phyloP scores from a whole-genome alignment of 352 stramenopile species.

The Globisporangium heterothallicum region DNA sequence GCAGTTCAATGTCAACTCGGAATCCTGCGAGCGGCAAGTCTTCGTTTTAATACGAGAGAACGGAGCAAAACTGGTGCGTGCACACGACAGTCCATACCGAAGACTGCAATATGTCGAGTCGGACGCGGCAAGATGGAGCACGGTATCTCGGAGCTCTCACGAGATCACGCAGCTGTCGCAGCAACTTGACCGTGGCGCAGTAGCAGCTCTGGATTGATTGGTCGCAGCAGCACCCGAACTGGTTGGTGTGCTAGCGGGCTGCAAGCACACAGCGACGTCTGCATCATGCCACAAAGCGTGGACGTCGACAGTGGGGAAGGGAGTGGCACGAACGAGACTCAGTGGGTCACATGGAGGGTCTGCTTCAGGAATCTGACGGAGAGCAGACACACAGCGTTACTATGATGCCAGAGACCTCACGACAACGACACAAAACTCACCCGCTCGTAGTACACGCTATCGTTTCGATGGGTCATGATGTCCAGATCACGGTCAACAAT shows the following conservation, averaged over 20 bases:
- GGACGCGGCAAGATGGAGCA: too few species aligned
- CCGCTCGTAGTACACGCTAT: conserved; percentile 65
- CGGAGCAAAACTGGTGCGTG: too few species aligned
- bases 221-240: neutral
- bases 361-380: conserved; percentile 40
- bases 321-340: conserved; percentile 44
- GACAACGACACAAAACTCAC: conserved; percentile 18
- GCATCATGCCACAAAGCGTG: conserved; percentile 44
- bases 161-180: conserved; percentile 39
- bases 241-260: conserved; percentile 14
- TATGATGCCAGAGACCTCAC: neutral
- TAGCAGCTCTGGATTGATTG: neutral
- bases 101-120: too few species aligned
- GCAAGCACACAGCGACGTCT: conserved; percentile 41
- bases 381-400: neutral
- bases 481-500: conserved; percentile 65
- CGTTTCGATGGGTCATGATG: conserved; percentile 62
- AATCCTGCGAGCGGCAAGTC: too few species aligned
- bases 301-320: conserved; percentile 23
- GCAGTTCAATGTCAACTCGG: too few species aligned
- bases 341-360: conserved; percentile 30
- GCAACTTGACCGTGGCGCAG: conserved; percentile 21
- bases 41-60: too few species aligned
- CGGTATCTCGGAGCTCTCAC: too few species aligned
- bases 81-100: too few species aligned